Conservation (phyloP, 148 eudicot genomes). For the Vaccinium myrtillus region DNA sequence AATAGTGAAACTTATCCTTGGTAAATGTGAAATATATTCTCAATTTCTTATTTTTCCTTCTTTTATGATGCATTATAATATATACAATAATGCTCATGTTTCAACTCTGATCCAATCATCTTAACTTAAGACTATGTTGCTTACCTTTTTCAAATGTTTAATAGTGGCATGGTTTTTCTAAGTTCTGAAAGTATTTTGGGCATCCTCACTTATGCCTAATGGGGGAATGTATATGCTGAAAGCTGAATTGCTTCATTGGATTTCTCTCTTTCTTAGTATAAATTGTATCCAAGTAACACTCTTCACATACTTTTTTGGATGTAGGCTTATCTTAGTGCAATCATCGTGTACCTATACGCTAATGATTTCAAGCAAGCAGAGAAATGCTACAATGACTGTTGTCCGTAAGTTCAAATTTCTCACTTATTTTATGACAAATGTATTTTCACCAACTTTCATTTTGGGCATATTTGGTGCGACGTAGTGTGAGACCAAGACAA, state of each 20-base stretch:
- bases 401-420: constrained; percentile 52
- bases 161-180: neutral
- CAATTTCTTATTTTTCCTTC: neutral
- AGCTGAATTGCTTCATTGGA: neutral
- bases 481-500: neutral
- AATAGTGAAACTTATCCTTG: neutral
- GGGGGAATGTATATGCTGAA: constrained; percentile 2
- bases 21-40: neutral
- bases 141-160: neutral
- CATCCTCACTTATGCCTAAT: neutral
- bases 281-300: neutral
- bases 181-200: neutral
- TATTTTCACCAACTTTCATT: neutral
- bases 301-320: constrained; percentile 8
- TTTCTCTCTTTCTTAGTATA: neutral
- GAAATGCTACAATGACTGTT: constrained; percentile 83
- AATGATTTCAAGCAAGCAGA: constrained; percentile 83
- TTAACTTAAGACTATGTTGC: neutral
- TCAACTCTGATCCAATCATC: neutral
- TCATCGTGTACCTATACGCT: constrained; percentile 73
- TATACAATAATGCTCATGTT: neutral
- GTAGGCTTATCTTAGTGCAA: constrained; percentile 86
- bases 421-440: neutral
- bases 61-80: neutral
- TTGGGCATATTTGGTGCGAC: constrained; percentile 3